Evolutionary conservation across 495 filamentous ascomycete genomes (phyloP), one percentile per base, ranked within the genome.

Genomic region (Hypoxylon fuscum): DNA sequence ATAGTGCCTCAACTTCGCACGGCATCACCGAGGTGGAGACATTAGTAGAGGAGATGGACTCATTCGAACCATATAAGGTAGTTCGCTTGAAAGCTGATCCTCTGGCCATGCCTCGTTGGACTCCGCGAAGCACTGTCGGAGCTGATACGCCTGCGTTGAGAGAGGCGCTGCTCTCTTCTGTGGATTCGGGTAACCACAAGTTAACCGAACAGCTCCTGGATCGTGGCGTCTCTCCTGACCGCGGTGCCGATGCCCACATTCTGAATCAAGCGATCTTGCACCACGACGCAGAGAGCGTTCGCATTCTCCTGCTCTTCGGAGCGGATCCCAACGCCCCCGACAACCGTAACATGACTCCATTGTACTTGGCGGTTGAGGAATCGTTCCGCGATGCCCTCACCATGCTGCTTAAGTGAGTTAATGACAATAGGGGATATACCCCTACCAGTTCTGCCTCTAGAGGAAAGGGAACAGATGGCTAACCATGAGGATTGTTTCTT

Each of bases 151-250:
- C 70, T 9, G 71, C 74, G 11, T 48, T 76, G 34, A 70, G 59
- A 60, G 55, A 66, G 11, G 62, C 52, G 4, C 46, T 78, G 1
- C 40, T 71, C 5, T 54, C 62, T 12, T 79, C 82, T 1, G 65
- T 83, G 4, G 72, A 75, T 41, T 63, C 72, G 6, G 68, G 72
- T 12, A 82, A 83, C 47, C 75, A 80, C 49, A 73, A 78, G 22
- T 45, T 78, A 15, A 51, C 83, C 10, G 81, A 84, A 59, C 80
- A 85, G 49, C 66, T 85, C 5, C 70, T 85, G 10, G 76, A 83
- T 35, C 73, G 76, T 37, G 83, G 83, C 10, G 79, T 79, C 5
- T 75, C 80, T 5, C 68, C 81, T 2, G 74, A 83, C n/a, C 66
- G 66, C 25, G 70, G 69, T 0, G 70, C 74, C 2, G 68, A 76